phyloP scores from a whole-genome alignment of 139 green algal species.

The Coelastrella sp. region DNA sequence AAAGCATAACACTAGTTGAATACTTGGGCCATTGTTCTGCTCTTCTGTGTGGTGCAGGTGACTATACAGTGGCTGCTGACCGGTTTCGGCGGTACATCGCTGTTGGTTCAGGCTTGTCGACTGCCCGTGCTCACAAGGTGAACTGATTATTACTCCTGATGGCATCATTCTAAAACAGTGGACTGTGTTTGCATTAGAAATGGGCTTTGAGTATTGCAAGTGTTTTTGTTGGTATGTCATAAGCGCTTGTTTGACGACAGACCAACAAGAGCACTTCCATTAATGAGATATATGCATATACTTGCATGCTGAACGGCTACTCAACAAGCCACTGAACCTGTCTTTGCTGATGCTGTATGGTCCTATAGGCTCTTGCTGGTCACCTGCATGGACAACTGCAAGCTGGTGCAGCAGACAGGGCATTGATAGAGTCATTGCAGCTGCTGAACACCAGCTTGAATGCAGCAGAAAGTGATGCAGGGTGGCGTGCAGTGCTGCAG shows the following conservation, averaged over 20 bases:
- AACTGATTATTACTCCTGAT: neutral
- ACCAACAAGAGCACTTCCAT: no score
- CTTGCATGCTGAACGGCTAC: neutral
- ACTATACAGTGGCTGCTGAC: neutral
- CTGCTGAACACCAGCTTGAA: conserved; percentile 10
- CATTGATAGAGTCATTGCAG: conserved; percentile 15
- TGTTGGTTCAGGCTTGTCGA: neutral
- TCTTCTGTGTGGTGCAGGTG: neutral
- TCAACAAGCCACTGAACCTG: no score
- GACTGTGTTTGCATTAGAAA: neutral
- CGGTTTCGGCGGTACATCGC: neutral
- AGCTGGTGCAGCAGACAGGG: conserved; percentile 1
- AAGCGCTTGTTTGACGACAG: neutral
- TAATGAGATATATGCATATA: neutral
- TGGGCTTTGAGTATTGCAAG: neutral
- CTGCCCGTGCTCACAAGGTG: conserved; percentile 18
- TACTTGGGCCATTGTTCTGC: no score
- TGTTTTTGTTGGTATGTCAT: neutral
- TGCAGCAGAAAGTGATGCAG: conserved; percentile 29
- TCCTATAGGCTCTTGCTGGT: conserved; percentile 3
- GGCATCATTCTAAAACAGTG: neutral
- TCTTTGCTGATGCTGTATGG: neutral
- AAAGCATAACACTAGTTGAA: no score
- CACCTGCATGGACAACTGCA: conserved; percentile 23
- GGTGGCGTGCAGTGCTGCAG: conserved; percentile 27